Conservation (phyloP, 305 asterid genomes). For the Solanum hybrid region DNA sequence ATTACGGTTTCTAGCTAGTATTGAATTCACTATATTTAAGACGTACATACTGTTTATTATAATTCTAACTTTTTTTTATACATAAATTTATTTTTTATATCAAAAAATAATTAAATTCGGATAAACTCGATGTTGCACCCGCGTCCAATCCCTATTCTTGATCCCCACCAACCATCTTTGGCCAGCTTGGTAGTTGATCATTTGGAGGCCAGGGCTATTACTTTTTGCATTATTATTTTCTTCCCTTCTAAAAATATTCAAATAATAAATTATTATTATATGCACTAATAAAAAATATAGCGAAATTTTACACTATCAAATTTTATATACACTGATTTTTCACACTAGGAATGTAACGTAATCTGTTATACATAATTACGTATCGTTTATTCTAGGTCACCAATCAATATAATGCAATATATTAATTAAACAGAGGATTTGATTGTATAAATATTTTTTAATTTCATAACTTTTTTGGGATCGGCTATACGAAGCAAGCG, state of each 20-base stretch:
- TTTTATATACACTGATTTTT: neutral
- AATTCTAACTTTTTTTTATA: neutral
- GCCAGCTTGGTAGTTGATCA: constrained; percentile 2
- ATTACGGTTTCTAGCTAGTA: neutral
- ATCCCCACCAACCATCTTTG: constrained; percentile 6
- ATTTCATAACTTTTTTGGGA: constrained; percentile 5
- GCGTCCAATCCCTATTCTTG: constrained; percentile 4
- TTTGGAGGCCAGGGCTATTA: constrained; percentile 1
- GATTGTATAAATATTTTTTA: neutral
- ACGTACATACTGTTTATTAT: neutral
- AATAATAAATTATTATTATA: neutral
- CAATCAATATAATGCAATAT: neutral
- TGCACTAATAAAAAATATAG: too few relatives aligned
- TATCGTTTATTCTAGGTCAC: neutral
- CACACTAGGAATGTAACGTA: neutral
- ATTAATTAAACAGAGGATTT: neutral
- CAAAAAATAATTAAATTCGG: neutral
- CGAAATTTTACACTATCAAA: neutral
- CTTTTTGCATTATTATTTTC: constrained; percentile 6
- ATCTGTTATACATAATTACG: neutral
- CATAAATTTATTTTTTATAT: neutral
- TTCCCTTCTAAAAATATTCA: neutral
- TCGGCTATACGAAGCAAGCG: constrained; percentile 24
- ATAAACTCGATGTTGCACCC: neutral
- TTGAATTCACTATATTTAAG: neutral